Conservation (phyloP, 441 rosid genomes). For the Lepidium campestre region DNA sequence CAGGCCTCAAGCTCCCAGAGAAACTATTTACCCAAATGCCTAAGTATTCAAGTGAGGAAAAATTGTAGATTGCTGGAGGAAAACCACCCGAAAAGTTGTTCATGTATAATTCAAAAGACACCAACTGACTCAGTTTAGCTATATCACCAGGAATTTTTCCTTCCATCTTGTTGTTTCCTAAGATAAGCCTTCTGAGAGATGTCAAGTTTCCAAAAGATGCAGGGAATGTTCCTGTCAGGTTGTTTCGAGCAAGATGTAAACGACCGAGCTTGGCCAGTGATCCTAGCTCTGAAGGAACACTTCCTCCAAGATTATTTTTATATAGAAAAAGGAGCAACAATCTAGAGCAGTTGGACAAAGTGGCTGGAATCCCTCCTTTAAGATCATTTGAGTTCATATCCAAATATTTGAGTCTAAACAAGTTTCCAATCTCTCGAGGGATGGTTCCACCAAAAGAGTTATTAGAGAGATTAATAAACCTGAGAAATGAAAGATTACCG, state of each 20-base stretch:
- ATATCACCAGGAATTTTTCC: background rate
- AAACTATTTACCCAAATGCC: background rate
- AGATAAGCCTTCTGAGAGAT: background rate
- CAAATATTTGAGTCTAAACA: background rate
- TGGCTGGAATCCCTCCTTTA: background rate
- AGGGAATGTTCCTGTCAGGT: background rate
- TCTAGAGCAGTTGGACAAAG: background rate
- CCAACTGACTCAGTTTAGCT: background rate
- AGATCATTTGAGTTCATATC: background rate
- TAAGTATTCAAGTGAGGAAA: background rate
- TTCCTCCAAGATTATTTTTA: background rate
- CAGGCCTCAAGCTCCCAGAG: background rate
- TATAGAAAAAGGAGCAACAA: background rate
- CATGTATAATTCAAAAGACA: accelerated
- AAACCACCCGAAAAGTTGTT: background rate
- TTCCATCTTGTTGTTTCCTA: background rate
- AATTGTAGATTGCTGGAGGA: background rate
- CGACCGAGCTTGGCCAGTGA: background rate
- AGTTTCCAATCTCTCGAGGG: background rate
- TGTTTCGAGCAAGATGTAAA: background rate
- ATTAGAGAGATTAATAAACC: background rate
- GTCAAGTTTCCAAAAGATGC: background rate
- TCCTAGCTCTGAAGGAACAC: background rate
- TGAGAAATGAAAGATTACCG: background rate
- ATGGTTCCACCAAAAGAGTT: conserved; percentile 1